Base-by-base conservation (phyloP, 371 early-diverging fungal species). In the Basidiobolus heterosporus region DNA sequence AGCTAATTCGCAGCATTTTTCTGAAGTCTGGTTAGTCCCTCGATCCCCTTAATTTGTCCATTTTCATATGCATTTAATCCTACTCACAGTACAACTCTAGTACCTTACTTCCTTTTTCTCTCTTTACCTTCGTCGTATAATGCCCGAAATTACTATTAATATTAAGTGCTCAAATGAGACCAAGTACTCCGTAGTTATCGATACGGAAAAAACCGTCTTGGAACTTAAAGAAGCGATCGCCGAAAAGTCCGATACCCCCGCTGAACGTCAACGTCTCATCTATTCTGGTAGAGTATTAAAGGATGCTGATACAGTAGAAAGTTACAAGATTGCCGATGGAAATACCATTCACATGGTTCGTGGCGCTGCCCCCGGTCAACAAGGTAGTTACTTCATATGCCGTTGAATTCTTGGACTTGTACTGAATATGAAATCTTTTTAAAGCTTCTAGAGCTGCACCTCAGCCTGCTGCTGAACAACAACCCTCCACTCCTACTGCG, bases 271-370 rank as follows among this genome's bases (percentile, higher is more conserved):
- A 64, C 74, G 91, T 23, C 73, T 97, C 45, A 97, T 97, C 57
- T 97, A 75, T 57, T 80, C 91, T 24, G 97, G 97, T 9, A 71
- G 80, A 45, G 89, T 97, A 15, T 74, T 97, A 43, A 94, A 97
- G 70, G 93, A 97, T 62, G 75, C 61, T 19, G 91, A 92, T 37
- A 70, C 67, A 0, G 58, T 97, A 13, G 59, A 63, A 5, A 66
- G 63, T 17, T 88, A 86, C 68, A 92, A 91, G 59, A 69, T 97
- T 35, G 71, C 69, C 0, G 80, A 82, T 36, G 80, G 75, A 0
- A 68, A 74, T 53, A 88, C 86, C 15, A 71, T 91, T 2, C 91
- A 91, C 49, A 75, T 91, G 80, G 88, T 91, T 7, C 74, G 72
- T 37, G 74, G 86, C 16, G 65, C 72, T 20, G 59, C 60, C 17